Percentiles rank a stretch among this genome's conserved stretches.
phyloP scores from a whole-genome alignment of 768 basidiomycete species.

The Boletellus sp. region DNA sequence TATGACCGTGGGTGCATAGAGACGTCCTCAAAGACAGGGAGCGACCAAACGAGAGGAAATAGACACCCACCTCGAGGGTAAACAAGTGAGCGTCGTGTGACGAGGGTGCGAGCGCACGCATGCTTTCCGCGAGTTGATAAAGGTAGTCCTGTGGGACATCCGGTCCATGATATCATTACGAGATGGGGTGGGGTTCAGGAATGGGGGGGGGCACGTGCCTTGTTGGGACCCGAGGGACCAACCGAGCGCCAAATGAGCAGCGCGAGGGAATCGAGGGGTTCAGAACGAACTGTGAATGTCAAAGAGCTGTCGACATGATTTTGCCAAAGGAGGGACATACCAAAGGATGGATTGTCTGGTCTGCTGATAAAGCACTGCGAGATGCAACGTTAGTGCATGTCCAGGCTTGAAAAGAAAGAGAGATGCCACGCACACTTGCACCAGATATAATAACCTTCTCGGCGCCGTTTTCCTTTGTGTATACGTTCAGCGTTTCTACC shows the following conservation, averaged over 20 bases:
- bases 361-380: constrained; percentile 77
- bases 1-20: too few relatives aligned
- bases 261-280: constrained; percentile 63
- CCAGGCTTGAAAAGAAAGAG: background rate
- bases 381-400: background rate
- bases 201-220: constrained; percentile 40
- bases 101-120: constrained; percentile 68
- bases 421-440: constrained; percentile 27
- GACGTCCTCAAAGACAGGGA: background rate
- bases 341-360: constrained; percentile 83
- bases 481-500: constrained; percentile 68
- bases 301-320: background rate
- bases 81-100: constrained; percentile 72
- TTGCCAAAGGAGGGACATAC: constrained; percentile 37
- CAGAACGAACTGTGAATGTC: constrained; percentile 61
- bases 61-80: constrained; percentile 60
- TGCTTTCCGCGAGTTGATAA: constrained; percentile 65
- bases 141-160: constrained; percentile 66
- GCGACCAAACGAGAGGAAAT: background rate
- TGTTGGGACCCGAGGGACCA: constrained; percentile 86
- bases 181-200: too few relatives aligned
- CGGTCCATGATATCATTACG: background rate
- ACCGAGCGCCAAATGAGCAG: constrained; percentile 62
- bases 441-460: constrained; percentile 54
- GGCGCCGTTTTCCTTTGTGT: constrained; percentile 46